phyloP scores from a whole-genome alignment of 176 grass and related monocot species.

The Rhynchospora pubera region DNA sequence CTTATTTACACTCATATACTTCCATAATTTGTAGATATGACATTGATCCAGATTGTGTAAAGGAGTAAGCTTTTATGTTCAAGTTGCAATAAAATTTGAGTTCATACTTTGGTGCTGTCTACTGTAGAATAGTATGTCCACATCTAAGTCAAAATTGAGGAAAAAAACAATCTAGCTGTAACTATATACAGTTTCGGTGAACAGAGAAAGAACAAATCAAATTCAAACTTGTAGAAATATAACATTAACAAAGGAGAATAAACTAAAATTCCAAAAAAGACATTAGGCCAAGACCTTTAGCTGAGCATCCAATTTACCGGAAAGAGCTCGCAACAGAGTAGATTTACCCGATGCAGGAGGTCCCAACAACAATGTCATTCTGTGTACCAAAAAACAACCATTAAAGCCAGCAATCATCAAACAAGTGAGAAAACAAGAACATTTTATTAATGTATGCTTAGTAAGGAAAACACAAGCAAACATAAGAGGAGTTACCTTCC shows the following conservation, averaged over 20 bases:
- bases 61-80: not conserved
- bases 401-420: not conserved
- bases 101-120: not conserved
- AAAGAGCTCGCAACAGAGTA: constrained; percentile 46
- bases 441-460: not conserved
- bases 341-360: constrained; percentile 71
- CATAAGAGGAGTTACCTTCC: constrained; percentile 38
- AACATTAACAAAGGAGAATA: not conserved
- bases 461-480: not conserved
- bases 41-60: not conserved
- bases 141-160: not conserved
- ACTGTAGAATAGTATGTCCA: not conserved
- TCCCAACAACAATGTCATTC: constrained; percentile 74
- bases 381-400: constrained; percentile 6
- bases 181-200: not conserved
- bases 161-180: not conserved
- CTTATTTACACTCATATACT: not conserved
- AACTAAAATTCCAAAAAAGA: not conserved
- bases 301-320: constrained; percentile 59
- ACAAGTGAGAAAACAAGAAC: not conserved
- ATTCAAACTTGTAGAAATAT: not conserved
- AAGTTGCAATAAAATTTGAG: not conserved
- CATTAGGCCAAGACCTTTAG: constrained; percentile 37
- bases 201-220: not conserved
- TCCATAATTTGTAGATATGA: not conserved